These are phyloP conservation scores for Syzygium jambos DNA, from an alignment of 345 rosid genomes.

Conservation along the genomic window DNA sequence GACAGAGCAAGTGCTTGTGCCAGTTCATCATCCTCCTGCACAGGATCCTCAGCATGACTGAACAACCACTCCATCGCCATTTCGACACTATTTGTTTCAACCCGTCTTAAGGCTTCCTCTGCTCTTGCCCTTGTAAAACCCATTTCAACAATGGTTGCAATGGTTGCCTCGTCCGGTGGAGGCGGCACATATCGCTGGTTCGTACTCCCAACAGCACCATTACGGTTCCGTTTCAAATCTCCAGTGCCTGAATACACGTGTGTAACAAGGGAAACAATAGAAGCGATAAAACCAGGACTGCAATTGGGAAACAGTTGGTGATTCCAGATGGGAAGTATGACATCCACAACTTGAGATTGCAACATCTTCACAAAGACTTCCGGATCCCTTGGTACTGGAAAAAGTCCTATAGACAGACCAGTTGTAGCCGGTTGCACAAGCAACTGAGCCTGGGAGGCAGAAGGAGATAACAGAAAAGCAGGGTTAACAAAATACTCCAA, in stretches of 20 bases:
- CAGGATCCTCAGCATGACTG: constrained; percentile 82
- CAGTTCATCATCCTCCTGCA: constrained; percentile 96
- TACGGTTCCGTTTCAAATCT: constrained; percentile 68
- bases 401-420: constrained; percentile 86
- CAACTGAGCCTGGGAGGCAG: constrained; percentile 76
- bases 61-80: constrained; percentile 97
- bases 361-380: constrained; percentile 74
- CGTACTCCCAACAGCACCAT: constrained; percentile 52
- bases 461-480: constrained; percentile 52
- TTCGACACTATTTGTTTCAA: constrained; percentile 94
- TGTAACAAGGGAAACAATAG: constrained; percentile 66
- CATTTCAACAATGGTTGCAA: constrained; percentile 91
- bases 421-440: constrained; percentile 85
- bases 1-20: constrained; percentile 95
- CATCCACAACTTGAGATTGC: constrained; percentile 92
- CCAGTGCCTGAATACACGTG: constrained; percentile 85
- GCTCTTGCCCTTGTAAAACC: constrained; percentile 98
- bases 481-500: constrained; percentile 88
- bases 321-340: constrained; percentile 81
- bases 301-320: constrained; percentile 75
- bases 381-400: constrained; percentile 90
- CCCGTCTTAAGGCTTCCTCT: constrained; percentile 83
- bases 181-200: constrained; percentile 72
- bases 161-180: constrained; percentile 83
- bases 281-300: constrained; percentile 64